Evolutionary conservation across 805 yeast species (phyloP).

Genomic region (Ogataea methylovora): DNA sequence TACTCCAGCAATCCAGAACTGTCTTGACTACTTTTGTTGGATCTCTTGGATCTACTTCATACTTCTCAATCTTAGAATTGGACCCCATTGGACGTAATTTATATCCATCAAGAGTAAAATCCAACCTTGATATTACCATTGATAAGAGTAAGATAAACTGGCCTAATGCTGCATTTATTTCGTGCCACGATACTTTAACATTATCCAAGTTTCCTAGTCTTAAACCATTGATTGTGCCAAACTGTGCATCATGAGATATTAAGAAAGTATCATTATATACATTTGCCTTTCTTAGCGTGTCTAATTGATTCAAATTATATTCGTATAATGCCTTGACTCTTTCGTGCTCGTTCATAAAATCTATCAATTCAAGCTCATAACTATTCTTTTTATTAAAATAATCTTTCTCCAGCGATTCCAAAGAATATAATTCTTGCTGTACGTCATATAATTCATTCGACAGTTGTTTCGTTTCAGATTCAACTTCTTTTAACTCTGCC

Average conservation of each 20-base stretch:
- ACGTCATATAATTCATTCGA: slow-evolving; percentile 41
- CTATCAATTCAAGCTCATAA: slow-evolving; percentile 43
- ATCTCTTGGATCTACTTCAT: slow-evolving; percentile 28
- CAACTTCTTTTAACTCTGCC: slow-evolving; percentile 33
- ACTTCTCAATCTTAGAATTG: slow-evolving; percentile 64
- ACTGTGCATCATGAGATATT: slow-evolving; percentile 76
- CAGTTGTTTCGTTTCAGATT: slow-evolving; percentile 34
- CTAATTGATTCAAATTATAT: slow-evolving; percentile 55
- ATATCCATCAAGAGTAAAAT: slow-evolving; percentile 50
- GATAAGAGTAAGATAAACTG: slow-evolving; percentile 66
- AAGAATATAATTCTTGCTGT: slow-evolving; percentile 28
- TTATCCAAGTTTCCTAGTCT: slow-evolving; percentile 65
- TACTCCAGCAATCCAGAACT: slow-evolving; percentile 50
- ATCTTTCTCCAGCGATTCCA: slow-evolving; percentile 37
- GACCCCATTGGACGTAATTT: slow-evolving; percentile 78
- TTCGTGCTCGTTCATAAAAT: slow-evolving; percentile 48
- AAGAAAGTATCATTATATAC: slow-evolving; percentile 78
- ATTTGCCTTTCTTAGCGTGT: slow-evolving; percentile 65
- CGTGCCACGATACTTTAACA: slow-evolving; percentile 75
- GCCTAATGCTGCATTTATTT: slow-evolving; percentile 86
- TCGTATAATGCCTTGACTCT: slow-evolving; percentile 58
- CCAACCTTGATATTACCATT: slow-evolving; percentile 52
- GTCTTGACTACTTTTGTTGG: slow-evolving; percentile 30
- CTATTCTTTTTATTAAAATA: slow-evolving; percentile 45
- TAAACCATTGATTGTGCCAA: slow-evolving; percentile 82